These are phyloP conservation scores for Xylaria curta DNA, from an alignment of 495 filamentous ascomycete species.

Conservation along the genomic window DNA sequence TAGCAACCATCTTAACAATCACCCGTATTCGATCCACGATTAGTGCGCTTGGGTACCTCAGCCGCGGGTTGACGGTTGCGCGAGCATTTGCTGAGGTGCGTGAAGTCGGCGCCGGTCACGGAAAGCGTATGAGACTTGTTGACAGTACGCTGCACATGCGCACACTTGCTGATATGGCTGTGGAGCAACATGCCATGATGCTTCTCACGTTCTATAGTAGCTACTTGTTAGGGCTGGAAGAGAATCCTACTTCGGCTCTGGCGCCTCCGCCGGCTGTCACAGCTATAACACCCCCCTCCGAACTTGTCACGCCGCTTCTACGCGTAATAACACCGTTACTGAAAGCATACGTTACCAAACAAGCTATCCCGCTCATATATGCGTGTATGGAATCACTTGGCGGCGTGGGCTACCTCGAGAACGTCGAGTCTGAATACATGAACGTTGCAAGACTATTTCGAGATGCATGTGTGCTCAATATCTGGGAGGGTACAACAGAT, in stretches of 20 bases:
- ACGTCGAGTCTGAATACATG: slow-evolving; percentile 55
- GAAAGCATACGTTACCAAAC: slow-evolving; percentile 65
- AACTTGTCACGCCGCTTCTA: slow-evolving; percentile 41
- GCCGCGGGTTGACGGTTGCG: slow-evolving; percentile 64
- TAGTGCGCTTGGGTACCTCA: slow-evolving; percentile 58
- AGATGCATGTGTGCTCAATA: slow-evolving; percentile 65
- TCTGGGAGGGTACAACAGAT: slow-evolving; percentile 76
- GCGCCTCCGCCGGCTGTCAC: not conserved
- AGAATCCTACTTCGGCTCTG: slow-evolving; percentile 7
- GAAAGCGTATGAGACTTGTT: slow-evolving; percentile 39
- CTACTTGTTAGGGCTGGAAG: slow-evolving; percentile 25
- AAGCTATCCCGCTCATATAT: slow-evolving; percentile 55
- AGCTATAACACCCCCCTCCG: slow-evolving; percentile 2
- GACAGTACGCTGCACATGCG: slow-evolving; percentile 61
- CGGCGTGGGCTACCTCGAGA: slow-evolving; percentile 73
- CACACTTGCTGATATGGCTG: slow-evolving; percentile 57
- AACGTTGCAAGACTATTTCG: slow-evolving; percentile 69
- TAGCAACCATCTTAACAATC: slow-evolving; percentile 68
- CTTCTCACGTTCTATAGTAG: slow-evolving; percentile 44
- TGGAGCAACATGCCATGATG: slow-evolving; percentile 57
- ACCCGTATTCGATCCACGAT: slow-evolving; percentile 67
- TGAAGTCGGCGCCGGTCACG: slow-evolving; percentile 43
- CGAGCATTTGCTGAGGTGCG: slow-evolving; percentile 57
- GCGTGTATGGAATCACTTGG: slow-evolving; percentile 72
- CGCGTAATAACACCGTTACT: slow-evolving; percentile 66